Percentiles rank a stretch among this genome's conserved stretches.
These are phyloP conservation scores for Pythium pyrilobum DNA, from an alignment of 352 stramenopile genomes.

Conservation along the genomic window DNA sequence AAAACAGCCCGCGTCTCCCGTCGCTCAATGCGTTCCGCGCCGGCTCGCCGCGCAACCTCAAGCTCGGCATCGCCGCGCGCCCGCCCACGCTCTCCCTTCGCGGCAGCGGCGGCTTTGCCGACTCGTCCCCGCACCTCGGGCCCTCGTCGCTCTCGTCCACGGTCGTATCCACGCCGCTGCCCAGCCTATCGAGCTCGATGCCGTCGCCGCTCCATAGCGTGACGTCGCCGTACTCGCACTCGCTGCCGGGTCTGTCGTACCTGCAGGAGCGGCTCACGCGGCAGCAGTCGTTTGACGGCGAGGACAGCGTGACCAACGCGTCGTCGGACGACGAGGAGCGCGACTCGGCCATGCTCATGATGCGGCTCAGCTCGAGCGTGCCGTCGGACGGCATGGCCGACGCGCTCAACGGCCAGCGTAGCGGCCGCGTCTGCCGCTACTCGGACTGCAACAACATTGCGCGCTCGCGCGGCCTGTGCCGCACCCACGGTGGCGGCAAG, in stretches of 20 bases:
- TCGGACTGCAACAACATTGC: conserved; percentile 85
- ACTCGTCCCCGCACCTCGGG: conserved; percentile 31
- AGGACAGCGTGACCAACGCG: conserved; percentile 55
- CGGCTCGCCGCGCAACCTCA: conserved; percentile 54
- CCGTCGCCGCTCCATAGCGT: conserved; percentile 24
- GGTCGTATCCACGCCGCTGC: conserved; percentile 19
- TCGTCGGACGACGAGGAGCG: conserved; percentile 62
- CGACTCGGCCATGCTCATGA: conserved; percentile 33
- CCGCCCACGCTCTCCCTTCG: conserved; percentile 55
- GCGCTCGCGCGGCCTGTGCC: conserved; percentile 76
- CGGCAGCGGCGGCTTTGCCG: conserved; percentile 21
- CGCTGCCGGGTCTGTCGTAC: conserved; percentile 56
- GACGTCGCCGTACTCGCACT: conserved; percentile 59
- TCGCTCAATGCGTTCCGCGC: conserved; percentile 68
- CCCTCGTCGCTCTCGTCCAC: conserved; percentile 16
- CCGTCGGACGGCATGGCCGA: conserved; percentile 23
- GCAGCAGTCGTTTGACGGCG: conserved; percentile 61
- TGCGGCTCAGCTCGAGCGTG: conserved; percentile 68
- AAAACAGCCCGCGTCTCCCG: conserved; percentile 58
- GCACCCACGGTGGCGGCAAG: conserved; percentile 74
- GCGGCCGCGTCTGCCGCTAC: conserved; percentile 72
- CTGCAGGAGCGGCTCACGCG: conserved; percentile 38
- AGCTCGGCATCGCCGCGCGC: conserved; percentile 50
- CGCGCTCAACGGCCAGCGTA: conserved; percentile 23
- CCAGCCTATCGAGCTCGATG: conserved; percentile 21